These are phyloP conservation scores for Calonectria fujianensis DNA, from an alignment of 2,329 filamentous ascomycete genomes.

Conservation along the genomic window DNA sequence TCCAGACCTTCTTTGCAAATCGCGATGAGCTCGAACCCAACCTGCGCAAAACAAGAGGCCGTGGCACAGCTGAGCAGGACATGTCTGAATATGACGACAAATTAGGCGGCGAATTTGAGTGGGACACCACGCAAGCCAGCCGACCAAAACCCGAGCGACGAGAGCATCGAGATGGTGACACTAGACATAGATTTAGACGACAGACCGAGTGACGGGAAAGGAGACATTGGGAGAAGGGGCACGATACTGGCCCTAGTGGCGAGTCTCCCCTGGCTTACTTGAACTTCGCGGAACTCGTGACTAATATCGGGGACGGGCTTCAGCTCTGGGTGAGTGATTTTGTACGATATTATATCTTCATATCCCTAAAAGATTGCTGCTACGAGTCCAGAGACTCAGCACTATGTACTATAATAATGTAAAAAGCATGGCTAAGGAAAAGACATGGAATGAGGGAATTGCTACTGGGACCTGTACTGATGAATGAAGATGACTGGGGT, in stretches of 20 bases:
- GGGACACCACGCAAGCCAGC: conserved; percentile 57
- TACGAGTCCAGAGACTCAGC: not conserved
- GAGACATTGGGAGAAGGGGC: not conserved
- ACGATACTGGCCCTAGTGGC: not conserved
- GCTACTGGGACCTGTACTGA: not conserved
- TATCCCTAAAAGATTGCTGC: not conserved
- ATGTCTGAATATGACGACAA: conserved; percentile 44
- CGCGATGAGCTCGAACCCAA: conserved; percentile 60
- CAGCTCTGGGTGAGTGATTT: conserved; percentile 5
- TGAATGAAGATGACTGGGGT: not conserved
- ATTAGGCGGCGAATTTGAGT: conserved; percentile 54
- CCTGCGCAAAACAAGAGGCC: conserved; percentile 49
- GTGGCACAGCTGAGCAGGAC: conserved; percentile 47
- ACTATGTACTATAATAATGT: conserved; percentile 11
- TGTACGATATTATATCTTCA: conserved; percentile 28
- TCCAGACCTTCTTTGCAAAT: conserved; percentile 60
- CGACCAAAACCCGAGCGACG: conserved; percentile 28
- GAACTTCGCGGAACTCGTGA: conserved; percentile 3
- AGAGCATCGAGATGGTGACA: not conserved
- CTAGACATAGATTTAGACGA: not conserved
- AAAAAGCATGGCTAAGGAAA: conserved; percentile 17
- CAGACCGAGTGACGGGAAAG: not conserved
- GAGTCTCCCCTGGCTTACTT: not conserved
- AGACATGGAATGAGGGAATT: conserved; percentile 1
- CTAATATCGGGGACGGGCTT: conserved; percentile 22